These are phyloP conservation scores for Sporothrix schenckii DNA, from an alignment of 2,329 filamentous ascomycete species.

Conservation along the genomic window DNA sequence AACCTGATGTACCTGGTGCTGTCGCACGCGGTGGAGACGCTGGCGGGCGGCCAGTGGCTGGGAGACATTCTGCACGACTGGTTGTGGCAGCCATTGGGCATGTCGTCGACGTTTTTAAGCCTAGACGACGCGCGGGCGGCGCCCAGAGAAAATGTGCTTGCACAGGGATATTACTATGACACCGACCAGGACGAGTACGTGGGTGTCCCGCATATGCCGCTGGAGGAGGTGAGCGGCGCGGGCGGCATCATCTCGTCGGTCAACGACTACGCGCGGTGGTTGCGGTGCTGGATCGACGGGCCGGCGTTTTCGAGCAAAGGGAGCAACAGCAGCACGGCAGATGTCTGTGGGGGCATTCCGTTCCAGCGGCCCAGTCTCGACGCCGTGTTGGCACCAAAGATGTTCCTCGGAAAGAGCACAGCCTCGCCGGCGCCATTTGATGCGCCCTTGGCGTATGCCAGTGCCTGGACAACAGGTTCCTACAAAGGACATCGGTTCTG, in stretches of 20 bases:
- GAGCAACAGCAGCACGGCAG: not conserved
- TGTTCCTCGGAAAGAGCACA: constrained; percentile 36
- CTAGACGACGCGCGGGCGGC: constrained; percentile 41
- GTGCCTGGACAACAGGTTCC: constrained; percentile 46
- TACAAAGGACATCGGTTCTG: constrained; percentile 51
- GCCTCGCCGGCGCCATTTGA: constrained; percentile 39
- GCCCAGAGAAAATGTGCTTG: constrained; percentile 41
- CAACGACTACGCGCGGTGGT: constrained; percentile 56
- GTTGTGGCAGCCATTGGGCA: constrained; percentile 51
- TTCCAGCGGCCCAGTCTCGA: constrained; percentile 43
- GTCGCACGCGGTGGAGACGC: constrained; percentile 50
- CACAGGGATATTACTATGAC: constrained; percentile 50
- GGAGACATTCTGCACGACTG: constrained; percentile 46
- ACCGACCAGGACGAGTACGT: constrained; percentile 37
- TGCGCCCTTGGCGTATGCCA: constrained; percentile 45
- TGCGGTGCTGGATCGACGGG: constrained; percentile 51
- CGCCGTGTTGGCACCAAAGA: constrained; percentile 44
- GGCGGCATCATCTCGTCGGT: constrained; percentile 52
- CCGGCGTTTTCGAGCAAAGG: constrained; percentile 10
- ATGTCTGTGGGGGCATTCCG: constrained; percentile 39
- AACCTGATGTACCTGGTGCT: constrained; percentile 57
- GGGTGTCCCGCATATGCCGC: constrained; percentile 39
- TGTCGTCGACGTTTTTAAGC: constrained; percentile 47
- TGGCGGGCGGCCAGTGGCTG: constrained; percentile 44
- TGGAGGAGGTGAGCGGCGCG: constrained; percentile 46